Percentiles rank a stretch among this genome's conserved stretches.
phyloP scores from a whole-genome alignment of 2,329 filamentous ascomycete genomes.

The Colletotrichum sp. region DNA sequence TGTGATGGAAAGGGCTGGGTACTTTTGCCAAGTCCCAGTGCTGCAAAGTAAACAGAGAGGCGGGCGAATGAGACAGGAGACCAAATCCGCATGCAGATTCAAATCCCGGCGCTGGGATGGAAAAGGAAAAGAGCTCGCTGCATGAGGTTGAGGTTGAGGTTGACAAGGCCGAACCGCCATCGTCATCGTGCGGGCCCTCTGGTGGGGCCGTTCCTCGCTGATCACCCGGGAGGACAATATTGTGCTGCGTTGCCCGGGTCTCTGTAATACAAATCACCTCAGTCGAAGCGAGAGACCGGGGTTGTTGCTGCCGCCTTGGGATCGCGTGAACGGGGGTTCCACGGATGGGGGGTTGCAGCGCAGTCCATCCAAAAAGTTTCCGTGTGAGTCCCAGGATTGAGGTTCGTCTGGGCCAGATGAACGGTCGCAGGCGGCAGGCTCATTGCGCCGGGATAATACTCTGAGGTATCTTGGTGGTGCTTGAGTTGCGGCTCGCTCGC shows the following conservation, averaged over 20 bases:
- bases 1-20: background rate
- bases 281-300: background rate
- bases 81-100: background rate
- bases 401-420: constrained; percentile 5
- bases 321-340: background rate
- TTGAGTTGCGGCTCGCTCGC: background rate
- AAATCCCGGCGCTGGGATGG: background rate
- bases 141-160: background rate
- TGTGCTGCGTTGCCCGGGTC: background rate
- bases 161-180: background rate
- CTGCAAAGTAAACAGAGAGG: background rate
- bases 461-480: background rate
- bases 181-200: constrained; percentile 10
- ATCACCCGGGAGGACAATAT: background rate
- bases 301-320: background rate
- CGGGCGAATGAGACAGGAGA: background rate
- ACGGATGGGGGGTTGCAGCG: background rate
- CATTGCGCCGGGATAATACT: background rate
- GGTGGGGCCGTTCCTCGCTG: constrained; percentile 2
- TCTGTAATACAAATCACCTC: constrained; percentile 7
- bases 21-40: background rate
- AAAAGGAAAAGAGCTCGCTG: background rate
- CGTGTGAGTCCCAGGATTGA: background rate
- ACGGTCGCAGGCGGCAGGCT: background rate
- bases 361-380: background rate